These are phyloP conservation scores for Alternaria postmessia DNA, from an alignment of 2,329 filamentous ascomycete genomes.

Conservation along the genomic window DNA sequence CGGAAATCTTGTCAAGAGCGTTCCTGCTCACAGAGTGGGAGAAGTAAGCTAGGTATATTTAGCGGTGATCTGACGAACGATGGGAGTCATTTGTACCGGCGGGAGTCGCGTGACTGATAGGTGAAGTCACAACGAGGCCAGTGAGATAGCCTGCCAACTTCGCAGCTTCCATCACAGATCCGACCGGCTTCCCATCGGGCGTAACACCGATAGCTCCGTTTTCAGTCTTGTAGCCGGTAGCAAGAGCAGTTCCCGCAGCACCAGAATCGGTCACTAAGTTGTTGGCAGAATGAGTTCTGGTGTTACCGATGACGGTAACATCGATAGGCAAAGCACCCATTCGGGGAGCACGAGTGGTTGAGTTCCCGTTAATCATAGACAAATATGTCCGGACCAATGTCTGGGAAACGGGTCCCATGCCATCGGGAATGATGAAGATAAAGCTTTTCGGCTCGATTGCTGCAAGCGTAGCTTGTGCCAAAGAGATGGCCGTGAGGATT, in stretches of 20 bases:
- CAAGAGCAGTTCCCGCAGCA: constrained; percentile 53
- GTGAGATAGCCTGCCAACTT: constrained; percentile 42
- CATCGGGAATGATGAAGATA: constrained; percentile 38
- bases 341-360: constrained; percentile 26
- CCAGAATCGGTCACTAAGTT: constrained; percentile 55
- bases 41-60: no score
- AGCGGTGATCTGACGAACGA: no score
- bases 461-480: constrained; percentile 5
- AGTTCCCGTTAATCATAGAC: constrained; percentile 27
- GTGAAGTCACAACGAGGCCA: no score
- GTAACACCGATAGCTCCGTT: constrained; percentile 50
- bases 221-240: constrained; percentile 52
- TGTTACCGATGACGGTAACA: constrained; percentile 33
- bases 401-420: constrained; percentile 34
- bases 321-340: constrained; percentile 30
- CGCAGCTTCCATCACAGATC: constrained; percentile 53
- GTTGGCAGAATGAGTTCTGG: constrained; percentile 34
- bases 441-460: constrained; percentile 24
- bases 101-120: no score
- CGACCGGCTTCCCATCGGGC: constrained; percentile 46
- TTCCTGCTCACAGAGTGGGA: constrained; percentile 46
- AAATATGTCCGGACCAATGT: constrained; percentile 34
- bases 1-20: constrained; percentile 49
- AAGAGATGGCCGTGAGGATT: background rate
- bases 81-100: no score